Evolutionary conservation across 495 filamentous ascomycete genomes (phyloP), one percentile per base, ranked within the genome.

Genomic region (Hypoxylon crocopeplum): DNA sequence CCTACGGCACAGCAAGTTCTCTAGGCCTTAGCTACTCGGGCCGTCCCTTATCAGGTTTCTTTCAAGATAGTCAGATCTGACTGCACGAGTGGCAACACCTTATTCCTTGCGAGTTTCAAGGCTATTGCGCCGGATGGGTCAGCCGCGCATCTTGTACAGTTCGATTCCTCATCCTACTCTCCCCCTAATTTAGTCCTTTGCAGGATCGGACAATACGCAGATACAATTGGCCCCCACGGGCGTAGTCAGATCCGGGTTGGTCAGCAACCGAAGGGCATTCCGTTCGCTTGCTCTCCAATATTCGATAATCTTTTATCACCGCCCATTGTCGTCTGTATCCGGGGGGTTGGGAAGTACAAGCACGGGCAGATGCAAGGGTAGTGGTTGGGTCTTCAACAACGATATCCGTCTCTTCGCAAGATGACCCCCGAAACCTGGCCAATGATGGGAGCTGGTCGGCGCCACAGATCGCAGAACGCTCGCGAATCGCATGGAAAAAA

Each of bases 1-100:
- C 46, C 37, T 54, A 36, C 54, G 54, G 60, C 60, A 48, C 48
- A 52, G 54, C 49, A 19, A 20, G 45, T 37, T 44, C 58, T 47
- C 55, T 44, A 36, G n/a, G n/a, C n/a, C 46, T 17, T 56, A 32
- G 15, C 22, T 40, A 56, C 52, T 64, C 60, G 60, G 60, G 19
- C 60, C 60, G 60, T 64, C 60, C 60, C 60, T 58, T 64, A 64
- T 58, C 60, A 58, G 41, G 53, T 57, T 63, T 41, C 53, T 59
- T 44, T 52, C n/a, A n/a, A 53, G 42, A 54, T 49, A 58, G 41
- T 64, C 48, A 64, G 59, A 63, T 55, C 52, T 51, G 33, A 40
- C 45, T 62, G 52, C 52, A 48, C 53, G 27, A 24, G 53, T 63
- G 53, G 53, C 59, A 63, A 53, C 52, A 52, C 52, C 22, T 38